Base-by-base conservation (phyloP, 371 early-diverging fungal species). In the Phascolomyces articulosus region DNA sequence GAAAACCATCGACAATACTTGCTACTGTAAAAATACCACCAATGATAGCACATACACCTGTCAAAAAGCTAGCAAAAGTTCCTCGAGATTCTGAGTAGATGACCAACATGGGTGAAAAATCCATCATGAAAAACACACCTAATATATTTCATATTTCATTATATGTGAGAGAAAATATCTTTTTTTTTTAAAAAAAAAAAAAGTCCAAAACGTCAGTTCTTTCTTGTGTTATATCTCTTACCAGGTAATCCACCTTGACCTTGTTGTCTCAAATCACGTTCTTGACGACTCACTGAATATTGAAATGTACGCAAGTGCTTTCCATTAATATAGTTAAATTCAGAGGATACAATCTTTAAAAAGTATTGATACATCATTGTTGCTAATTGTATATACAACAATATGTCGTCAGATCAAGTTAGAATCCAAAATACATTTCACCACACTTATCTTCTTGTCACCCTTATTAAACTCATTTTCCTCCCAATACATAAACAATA, bases 11-110 rank as follows among this genome's bases (percentile, higher is more conserved):
- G 18, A 97, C 71, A n/a, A 98, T 82, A 26, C 95, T 89, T 1
- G 97, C 96, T 4, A 97, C 95, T 4, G 97, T 96, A 65, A 93
- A 95, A 29, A 98, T 87, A 38, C 98, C 98, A 48, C 98, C 98
- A 8, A 97, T 86, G 65, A 98, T 96, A 9, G 96, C 97, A 70
- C 97, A 97, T 13, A 95, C 78, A 34, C 89, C 89, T 13, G 96
- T 95, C 55, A 98, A 71, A 70, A 97, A 95, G 63, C 89, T 89
- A 15, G 91, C 75, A 58, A 97, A 90, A 18, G 96, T 92, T 64
- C 88, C 87, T 55, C 87, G 84, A 34, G 84, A 78, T 79, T 98
- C 94, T 3, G 82, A 82, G 69, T 95, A 93, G 24, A 90, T 87
- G 34, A 98, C 91, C 29, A 91, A 82, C 96, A 98, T 96, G 4